Conservation (phyloP, 2,329 filamentous ascomycete species). For the Ophiocordyceps camponoti-leonardi region DNA sequence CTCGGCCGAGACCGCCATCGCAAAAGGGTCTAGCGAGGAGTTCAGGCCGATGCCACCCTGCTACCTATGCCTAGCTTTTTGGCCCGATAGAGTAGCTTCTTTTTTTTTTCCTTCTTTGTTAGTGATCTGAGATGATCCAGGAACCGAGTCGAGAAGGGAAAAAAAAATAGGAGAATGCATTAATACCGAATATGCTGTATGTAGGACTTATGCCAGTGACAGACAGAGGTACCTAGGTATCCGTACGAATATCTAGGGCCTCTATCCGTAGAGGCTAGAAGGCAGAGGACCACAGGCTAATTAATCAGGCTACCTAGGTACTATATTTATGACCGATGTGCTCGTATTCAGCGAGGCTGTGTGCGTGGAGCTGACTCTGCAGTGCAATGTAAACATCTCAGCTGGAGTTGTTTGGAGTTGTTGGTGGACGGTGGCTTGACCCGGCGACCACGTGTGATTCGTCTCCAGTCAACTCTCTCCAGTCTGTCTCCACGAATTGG, state of each 20-base stretch:
- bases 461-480: no score
- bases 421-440: no score
- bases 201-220: no score
- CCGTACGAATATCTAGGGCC: no score
- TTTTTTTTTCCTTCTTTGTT: no score
- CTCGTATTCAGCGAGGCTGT: neutral
- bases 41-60: neutral
- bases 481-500: neutral
- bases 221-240: no score
- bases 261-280: no score
- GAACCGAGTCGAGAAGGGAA: neutral
- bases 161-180: neutral
- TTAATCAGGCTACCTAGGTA: no score
- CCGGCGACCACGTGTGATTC: neutral
- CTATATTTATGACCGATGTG: neutral
- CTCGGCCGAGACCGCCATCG: neutral
- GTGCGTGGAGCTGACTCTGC: neutral
- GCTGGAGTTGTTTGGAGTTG: neutral
- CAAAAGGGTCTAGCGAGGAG: neutral
- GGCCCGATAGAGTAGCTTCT: neutral
- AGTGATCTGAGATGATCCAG: no score
- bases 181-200: no score
- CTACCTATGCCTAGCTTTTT: no score
- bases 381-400: neutral
- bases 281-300: no score